Evolutionary conservation across 2,329 filamentous ascomycete genomes (phyloP), one percentile per base, ranked within the genome.

Genomic region (Sordariomycetes sp.): DNA sequence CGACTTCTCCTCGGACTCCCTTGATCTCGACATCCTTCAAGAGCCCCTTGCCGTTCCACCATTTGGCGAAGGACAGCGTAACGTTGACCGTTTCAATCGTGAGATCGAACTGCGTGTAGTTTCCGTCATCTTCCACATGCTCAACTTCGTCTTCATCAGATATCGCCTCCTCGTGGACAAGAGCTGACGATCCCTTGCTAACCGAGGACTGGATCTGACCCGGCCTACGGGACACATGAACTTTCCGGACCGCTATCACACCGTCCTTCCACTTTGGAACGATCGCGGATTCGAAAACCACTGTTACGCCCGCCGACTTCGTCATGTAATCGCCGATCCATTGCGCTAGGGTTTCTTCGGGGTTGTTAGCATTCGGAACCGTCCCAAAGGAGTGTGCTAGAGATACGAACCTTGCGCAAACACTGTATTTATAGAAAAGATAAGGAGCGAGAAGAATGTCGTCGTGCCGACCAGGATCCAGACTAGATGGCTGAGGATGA

Each of bases 391-490:
- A 12, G 12, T 25, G 35, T 34, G 8, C 18, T n/a, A 46, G 11
- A 51, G 14, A 20, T 54, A 46, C 79, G 63, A 75, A 89, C 87
- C 87, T 78, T 99, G 94, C 2, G 94, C 94, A 73, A 97, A 89
- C 35, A 97, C 91, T 0, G 93, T 97, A 70, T 99, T 99, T 67
- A 97, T 90, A 10, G 89, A 83, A 63, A 96, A 82, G 58, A 99
- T 96, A 20, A 93, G 74, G 58, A 97, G 76, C 5, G 93, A 97
- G 71, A 97, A 91, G 72, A 99, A 99, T 0, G 94, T 97, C 0
- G 94, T 99, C 0, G 94, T 99, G 58, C 94, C 94, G 34, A 97
- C 80, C n/a, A 97, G 80, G 64, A 99, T 83, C 94, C 94, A 99
- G 12, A 96, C 82, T 10, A 99, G 78, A 71, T 99, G 94, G 0